Percentiles rank a stretch among this genome's conserved stretches.
phyloP scores from a whole-genome alignment of 2,329 filamentous ascomycete species.

The Westerdykella sp. region DNA sequence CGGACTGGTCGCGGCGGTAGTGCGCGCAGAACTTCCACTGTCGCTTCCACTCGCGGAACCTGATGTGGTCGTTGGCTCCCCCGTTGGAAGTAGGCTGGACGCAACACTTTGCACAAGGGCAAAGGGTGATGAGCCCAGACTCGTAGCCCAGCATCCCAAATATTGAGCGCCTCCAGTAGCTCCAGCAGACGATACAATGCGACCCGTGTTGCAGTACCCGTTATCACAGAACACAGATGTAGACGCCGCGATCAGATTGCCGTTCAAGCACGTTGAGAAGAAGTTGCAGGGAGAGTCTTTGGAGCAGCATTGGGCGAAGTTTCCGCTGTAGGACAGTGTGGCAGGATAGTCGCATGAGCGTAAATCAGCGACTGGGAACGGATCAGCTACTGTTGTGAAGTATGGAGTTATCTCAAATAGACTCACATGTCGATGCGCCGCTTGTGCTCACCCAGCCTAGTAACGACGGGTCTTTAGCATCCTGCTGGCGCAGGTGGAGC shows the following conservation, averaged over 20 bases:
- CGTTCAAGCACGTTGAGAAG: conserved; percentile 17
- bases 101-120: conserved; percentile 1
- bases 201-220: conserved; percentile 20
- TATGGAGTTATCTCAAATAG: background rate
- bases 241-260: conserved; percentile 12
- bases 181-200: conserved; percentile 16
- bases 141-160: conserved; percentile 21
- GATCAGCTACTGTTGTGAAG: background rate
- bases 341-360: conserved; percentile 21
- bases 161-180: conserved; percentile 11
- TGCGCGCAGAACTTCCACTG: background rate
- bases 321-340: conserved; percentile 15
- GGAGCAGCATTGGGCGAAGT: conserved; percentile 19
- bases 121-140: conserved; percentile 10
- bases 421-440: conserved; percentile 6
- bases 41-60: background rate
- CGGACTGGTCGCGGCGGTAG: too few species aligned
- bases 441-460: conserved; percentile 15
- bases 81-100: background rate
- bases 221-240: conserved; percentile 19
- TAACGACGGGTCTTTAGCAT: conserved; percentile 12
- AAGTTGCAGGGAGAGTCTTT: conserved; percentile 12
- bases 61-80: background rate
- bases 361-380: conserved; percentile 12
- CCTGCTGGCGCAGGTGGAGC: conserved; percentile 12